Evolutionary conservation across 306 rosid species (phyloP), one percentile per base, ranked within the genome.

Genomic region (Dalbergia cochinchinensis): DNA sequence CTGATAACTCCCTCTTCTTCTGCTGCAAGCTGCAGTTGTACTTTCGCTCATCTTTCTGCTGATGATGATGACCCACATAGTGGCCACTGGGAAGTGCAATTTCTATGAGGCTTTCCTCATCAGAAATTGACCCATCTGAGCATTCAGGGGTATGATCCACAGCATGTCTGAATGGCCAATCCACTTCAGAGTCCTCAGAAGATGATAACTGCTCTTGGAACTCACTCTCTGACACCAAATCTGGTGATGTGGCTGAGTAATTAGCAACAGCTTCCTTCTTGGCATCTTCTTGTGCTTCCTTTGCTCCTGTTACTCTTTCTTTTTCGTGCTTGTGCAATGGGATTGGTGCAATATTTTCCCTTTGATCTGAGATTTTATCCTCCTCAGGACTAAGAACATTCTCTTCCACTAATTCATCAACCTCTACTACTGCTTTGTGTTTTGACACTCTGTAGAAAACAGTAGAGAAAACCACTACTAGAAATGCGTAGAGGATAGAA

Each of bases 21-120:
- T 84, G 83, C 20, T 77, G 85, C 74, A 83, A 64, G 65, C 77
- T 71, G 80, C 73, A 74, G 39, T 79, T 60, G 71, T 81, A 77
- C 76, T 72, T 33, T 13, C 79, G 41, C 15, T 71, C 82, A 7
- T 71, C 74, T 33, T 78, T 67, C 51, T 81, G 53, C 22, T 86
- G 31, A 1, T 26, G 31, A 26, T 26, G 31, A 26, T 26, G 89
- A 63, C 71, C 77, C 65, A 88, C 89, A 66, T 84, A 87, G 13
- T 87, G 82, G 47, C 97, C 97, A 35, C 90, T 87, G 7, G 92
- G 94, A 81, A 95, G 92, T 65, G 90, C 77, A 70, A 95, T 92
- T 79, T 95, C 99, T 50, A 95, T 95, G 84, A 95, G 91, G 80
- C 97, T 91, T 42, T 95, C 99, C 80, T 95, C 99, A 63, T 95